These are phyloP conservation scores for Didymella lethalis DNA, from an alignment of 2,329 filamentous ascomycete species.

Conservation along the genomic window DNA sequence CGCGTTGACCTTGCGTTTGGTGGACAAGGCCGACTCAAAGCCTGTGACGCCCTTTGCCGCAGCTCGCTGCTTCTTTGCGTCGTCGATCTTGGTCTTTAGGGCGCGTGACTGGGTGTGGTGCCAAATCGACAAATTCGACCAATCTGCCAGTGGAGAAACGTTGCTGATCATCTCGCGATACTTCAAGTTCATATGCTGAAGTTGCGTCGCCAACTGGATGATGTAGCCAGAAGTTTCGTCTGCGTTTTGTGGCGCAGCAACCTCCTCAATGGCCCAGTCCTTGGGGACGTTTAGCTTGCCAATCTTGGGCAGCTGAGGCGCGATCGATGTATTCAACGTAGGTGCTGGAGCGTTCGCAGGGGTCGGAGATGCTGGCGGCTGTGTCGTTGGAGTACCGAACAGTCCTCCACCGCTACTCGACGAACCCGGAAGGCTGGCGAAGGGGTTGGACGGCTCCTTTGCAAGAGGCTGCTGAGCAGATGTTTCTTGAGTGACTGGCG, in stretches of 20 bases:
- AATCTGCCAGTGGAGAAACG: slow-evolving; percentile 39
- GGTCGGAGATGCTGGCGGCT: slow-evolving; percentile 22
- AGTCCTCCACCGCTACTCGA: slow-evolving; percentile 25
- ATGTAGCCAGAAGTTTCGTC: slow-evolving; percentile 29
- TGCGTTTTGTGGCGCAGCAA: slow-evolving; percentile 15
- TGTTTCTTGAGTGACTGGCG: slow-evolving; percentile 21
- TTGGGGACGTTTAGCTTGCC: slow-evolving; percentile 38
- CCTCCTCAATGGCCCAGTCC: slow-evolving; percentile 32
- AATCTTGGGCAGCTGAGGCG: slow-evolving; percentile 32
- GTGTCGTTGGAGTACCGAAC: slow-evolving; percentile 27
- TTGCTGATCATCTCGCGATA: slow-evolving; percentile 38
- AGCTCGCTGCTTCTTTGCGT: slow-evolving; percentile 42
- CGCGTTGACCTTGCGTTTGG: slow-evolving; percentile 42
- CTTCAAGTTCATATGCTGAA: slow-evolving; percentile 39
- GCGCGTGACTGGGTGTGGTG: slow-evolving; percentile 39
- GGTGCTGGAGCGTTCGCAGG: slow-evolving; percentile 26
- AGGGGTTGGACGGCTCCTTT: slow-evolving; percentile 28
- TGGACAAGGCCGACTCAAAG: slow-evolving; percentile 43
- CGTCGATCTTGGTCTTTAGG: slow-evolving; percentile 41
- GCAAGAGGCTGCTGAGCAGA: slow-evolving; percentile 17
- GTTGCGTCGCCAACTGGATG: slow-evolving; percentile 30
- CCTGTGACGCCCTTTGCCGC: slow-evolving; percentile 43
- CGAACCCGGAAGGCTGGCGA: slow-evolving; percentile 24
- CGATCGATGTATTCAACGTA: slow-evolving; percentile 8
- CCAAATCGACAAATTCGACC: slow-evolving; percentile 43